Conservation (phyloP, 495 filamentous ascomycete genomes). For the Annulohypoxylon nitens region DNA sequence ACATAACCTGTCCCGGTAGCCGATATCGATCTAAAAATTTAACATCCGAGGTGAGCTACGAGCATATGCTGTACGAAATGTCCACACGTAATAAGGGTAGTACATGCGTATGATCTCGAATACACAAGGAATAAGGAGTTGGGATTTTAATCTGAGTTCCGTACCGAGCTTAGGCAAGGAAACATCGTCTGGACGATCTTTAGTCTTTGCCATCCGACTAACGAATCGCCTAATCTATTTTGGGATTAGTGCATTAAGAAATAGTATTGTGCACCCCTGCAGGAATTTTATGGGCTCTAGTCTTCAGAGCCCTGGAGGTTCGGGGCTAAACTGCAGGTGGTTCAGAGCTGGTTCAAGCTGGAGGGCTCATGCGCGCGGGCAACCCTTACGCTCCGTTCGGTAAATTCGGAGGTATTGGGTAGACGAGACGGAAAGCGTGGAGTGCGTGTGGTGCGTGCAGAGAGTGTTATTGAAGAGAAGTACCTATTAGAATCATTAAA, state of each 20-base stretch:
- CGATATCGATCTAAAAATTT: constrained; percentile 13
- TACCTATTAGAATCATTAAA: not conserved
- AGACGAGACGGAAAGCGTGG: constrained; percentile 17
- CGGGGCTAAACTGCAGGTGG: constrained; percentile 23
- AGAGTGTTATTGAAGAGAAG: not conserved
- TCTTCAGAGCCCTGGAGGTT: constrained; percentile 11
- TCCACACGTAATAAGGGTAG: not conserved
- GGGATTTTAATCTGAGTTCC: constrained; percentile 28
- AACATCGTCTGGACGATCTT: constrained; percentile 39
- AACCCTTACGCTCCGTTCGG: constrained; percentile 29
- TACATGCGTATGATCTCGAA: constrained; percentile 10
- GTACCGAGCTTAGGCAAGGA: constrained; percentile 43
- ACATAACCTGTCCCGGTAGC: not conserved
- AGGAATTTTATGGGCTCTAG: constrained; percentile 43
- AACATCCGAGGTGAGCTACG: not conserved
- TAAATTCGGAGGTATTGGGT: constrained; percentile 34
- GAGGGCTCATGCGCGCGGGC: constrained; percentile 26
- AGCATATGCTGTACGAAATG: not conserved
- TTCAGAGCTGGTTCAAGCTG: constrained; percentile 19
- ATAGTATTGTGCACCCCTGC: constrained; percentile 45
- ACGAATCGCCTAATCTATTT: constrained; percentile 33
- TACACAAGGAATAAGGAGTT: constrained; percentile 21
- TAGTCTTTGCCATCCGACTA: constrained; percentile 43
- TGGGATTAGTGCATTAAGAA: constrained; percentile 46
- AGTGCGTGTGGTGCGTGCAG: constrained; percentile 11